A percentile compares a stretch with the other conserved stretches of the same genome.
Evolutionary conservation across 192 early-diverging fungal species (phyloP).

Genomic region (Helicostylum pulchrum): DNA sequence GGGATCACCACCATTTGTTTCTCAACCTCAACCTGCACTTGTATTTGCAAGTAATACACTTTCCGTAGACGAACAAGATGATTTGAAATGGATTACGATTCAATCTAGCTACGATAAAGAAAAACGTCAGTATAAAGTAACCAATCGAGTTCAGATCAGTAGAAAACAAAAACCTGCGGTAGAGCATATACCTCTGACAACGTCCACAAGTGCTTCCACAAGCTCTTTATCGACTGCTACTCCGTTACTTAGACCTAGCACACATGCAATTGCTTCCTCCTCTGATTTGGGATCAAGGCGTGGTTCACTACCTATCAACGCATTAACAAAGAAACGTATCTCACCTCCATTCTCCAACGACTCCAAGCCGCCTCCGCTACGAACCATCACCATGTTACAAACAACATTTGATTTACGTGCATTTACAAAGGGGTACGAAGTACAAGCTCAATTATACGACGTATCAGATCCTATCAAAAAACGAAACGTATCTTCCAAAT

Average conservation of each 20-base stretch:
- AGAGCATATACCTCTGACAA: background rate
- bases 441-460: constrained; percentile 1
- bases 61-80: constrained; percentile 6
- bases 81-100: background rate
- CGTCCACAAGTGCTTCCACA: background rate
- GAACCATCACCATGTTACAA: background rate
- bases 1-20: constrained; percentile 38
- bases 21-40: constrained; percentile 26
- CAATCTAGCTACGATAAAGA: constrained; percentile 5
- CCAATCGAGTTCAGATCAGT: background rate
- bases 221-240: background rate
- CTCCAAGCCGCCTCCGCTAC: too few relatives aligned
- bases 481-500: constrained; percentile 14
- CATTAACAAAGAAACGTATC: background rate
- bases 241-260: background rate
- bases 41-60: constrained; percentile 28
- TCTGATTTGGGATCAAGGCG: background rate
- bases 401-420: background rate
- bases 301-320: background rate
- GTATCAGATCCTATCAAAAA: constrained; percentile 11
- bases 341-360: background rate
- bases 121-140: constrained; percentile 4
- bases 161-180: background rate
- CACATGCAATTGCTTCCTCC: background rate
- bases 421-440: constrained; percentile 1